Evolutionary conservation across 192 early-diverging fungal species (phyloP).

Genomic region (Coemansia sp.): DNA sequence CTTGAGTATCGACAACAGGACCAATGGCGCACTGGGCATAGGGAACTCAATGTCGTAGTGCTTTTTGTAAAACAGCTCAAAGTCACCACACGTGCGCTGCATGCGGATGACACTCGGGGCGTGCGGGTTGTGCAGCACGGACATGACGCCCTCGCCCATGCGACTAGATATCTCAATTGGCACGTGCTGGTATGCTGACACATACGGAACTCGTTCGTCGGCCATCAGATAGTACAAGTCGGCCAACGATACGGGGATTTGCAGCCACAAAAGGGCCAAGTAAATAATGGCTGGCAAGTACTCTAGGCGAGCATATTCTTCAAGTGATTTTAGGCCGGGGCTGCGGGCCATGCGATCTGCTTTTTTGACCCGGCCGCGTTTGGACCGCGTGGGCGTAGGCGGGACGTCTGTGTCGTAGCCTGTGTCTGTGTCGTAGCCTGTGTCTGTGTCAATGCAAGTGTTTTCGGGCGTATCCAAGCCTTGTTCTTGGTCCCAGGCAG

Average conservation of each 20-base stretch:
- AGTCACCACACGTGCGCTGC: slow-evolving; percentile 1
- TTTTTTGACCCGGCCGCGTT: not conserved
- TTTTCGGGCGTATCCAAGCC: not conserved
- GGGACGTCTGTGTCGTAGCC: not conserved
- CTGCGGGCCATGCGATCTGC: not conserved
- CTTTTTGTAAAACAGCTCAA: slow-evolving; percentile 23
- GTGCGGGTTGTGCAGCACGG: slow-evolving; percentile 15
- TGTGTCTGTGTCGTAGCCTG: not conserved
- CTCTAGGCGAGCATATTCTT: slow-evolving; percentile 30
- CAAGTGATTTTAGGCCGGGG: not conserved
- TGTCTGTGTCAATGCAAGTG: not conserved
- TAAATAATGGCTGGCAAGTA: slow-evolving; percentile 39
- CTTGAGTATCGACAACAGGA: slow-evolving; percentile 23
- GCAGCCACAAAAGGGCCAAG: slow-evolving; percentile 27
- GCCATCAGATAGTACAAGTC: slow-evolving; percentile 35
- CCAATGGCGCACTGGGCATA: slow-evolving; percentile 11
- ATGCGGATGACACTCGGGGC: slow-evolving; percentile 14
- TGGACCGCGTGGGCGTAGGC: not conserved
- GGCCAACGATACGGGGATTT: slow-evolving; percentile 20
- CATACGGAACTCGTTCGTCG: slow-evolving; percentile 42
- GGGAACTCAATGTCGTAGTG: slow-evolving; percentile 23
- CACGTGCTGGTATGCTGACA: slow-evolving; percentile 16
- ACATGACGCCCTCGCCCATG: slow-evolving; percentile 16
- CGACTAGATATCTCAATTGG: slow-evolving; percentile 18
- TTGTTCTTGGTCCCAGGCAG: slow-evolving; percentile 18